Evolutionary conservation across 345 rosid species (phyloP).

Genomic region (Noccaea caerulescens): DNA sequence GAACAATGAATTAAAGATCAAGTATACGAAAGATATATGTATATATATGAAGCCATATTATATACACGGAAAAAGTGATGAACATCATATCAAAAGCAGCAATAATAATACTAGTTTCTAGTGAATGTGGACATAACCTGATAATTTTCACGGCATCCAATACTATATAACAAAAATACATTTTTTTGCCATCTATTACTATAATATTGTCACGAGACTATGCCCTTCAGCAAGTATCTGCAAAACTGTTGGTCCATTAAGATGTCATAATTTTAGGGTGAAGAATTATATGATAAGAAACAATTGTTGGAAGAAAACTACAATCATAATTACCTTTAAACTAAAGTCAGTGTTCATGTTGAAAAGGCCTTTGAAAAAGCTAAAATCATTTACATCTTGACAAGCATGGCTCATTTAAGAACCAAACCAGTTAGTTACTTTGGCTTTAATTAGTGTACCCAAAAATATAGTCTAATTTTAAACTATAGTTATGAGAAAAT

Average conservation of each 20-base stretch:
- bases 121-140: constrained; percentile 41
- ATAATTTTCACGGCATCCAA: constrained; percentile 40
- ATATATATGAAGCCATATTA: constrained; percentile 20
- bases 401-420: constrained; percentile 38
- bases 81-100: constrained; percentile 41
- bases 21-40: constrained; percentile 14
- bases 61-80: constrained; percentile 41
- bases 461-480: background rate
- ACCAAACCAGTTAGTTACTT: constrained; percentile 22
- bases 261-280: constrained; percentile 26
- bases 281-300: constrained; percentile 33
- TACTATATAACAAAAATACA: constrained; percentile 31
- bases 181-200: constrained; percentile 6
- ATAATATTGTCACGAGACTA: constrained; percentile 37
- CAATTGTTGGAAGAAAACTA: constrained; percentile 39
- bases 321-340: constrained; percentile 26
- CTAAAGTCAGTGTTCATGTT: constrained; percentile 42
- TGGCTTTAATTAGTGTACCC: background rate
- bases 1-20: constrained; percentile 15
- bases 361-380: constrained; percentile 37
- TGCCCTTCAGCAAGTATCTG: constrained; percentile 35
- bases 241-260: constrained; percentile 37
- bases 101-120: constrained; percentile 35
- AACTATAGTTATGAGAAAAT: background rate
- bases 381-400: constrained; percentile 40